phyloP scores from a whole-genome alignment of 257 asterid genomes.

The Prunella vulgaris region DNA sequence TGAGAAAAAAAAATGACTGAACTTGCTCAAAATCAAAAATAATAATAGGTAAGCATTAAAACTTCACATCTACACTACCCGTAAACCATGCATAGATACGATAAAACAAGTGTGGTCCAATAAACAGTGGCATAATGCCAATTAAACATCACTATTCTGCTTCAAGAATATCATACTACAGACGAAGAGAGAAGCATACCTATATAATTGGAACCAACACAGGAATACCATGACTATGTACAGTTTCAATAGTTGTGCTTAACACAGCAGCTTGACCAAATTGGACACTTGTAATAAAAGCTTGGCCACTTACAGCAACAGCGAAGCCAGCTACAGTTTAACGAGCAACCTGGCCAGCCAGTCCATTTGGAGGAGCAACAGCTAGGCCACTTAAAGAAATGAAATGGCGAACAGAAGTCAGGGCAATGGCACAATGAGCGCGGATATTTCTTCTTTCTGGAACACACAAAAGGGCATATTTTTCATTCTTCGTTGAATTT shows the following conservation, averaged over 20 bases:
- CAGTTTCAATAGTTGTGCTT: constrained; percentile 16
- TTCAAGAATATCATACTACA: background rate
- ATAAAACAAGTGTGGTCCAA: background rate
- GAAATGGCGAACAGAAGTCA: constrained; percentile 15
- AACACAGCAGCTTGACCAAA: constrained; percentile 26
- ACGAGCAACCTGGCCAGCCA: constrained; percentile 25
- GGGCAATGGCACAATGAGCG: constrained; percentile 29
- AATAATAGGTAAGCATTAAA: background rate
- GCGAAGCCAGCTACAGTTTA: too few relatives aligned
- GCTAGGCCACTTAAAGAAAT: constrained; percentile 22
- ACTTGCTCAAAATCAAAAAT: constrained; percentile 6
- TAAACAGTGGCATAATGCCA: background rate
- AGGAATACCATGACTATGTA: constrained; percentile 23
- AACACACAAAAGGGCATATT: constrained; percentile 16
- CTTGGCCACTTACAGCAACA: constrained; percentile 29
- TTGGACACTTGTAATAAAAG: constrained; percentile 28
- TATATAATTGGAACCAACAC: constrained; percentile 16
- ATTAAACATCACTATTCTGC: background rate
- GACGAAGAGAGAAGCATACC: constrained; percentile 27
- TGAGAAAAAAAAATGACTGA: background rate
- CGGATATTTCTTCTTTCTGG: constrained; percentile 45
- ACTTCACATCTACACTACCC: background rate
- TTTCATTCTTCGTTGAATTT: constrained; percentile 1
- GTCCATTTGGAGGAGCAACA: constrained; percentile 18
- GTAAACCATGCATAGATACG: background rate